phyloP scores from a whole-genome alignment of 805 yeast species.

The Jamesozyma spencerorum region DNA sequence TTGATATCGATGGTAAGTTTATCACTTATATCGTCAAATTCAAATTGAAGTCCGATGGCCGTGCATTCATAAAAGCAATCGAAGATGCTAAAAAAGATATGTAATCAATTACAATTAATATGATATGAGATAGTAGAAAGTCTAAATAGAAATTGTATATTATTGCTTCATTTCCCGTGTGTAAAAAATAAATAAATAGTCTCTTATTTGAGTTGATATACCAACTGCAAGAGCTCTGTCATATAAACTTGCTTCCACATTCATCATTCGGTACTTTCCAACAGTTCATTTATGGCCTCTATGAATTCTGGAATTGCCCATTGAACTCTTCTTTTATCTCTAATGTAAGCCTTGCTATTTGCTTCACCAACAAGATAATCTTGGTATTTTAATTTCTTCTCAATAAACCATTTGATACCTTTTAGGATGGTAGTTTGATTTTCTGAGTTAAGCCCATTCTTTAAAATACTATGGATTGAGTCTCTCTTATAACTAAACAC shows the following conservation, averaged over 20 bases:
- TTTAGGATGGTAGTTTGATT: constrained; percentile 23
- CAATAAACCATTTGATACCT: constrained; percentile 28
- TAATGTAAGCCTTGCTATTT: constrained; percentile 16
- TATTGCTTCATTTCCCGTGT: not conserved
- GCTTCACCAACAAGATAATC: constrained; percentile 14
- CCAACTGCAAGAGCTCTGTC: not conserved
- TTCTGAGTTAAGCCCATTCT: constrained; percentile 19
- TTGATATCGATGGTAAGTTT: constrained; percentile 46
- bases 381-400: constrained; percentile 20
- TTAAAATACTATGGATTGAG: constrained; percentile 16
- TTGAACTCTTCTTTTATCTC: constrained; percentile 26
- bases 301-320: constrained; percentile 22
- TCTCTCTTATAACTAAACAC: constrained; percentile 24
- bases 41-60: constrained; percentile 39
- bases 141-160: constrained; percentile 1
- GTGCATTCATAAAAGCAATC: constrained; percentile 25
- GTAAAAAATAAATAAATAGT: not conserved
- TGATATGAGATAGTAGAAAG: not conserved
- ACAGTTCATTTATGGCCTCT: constrained; percentile 9
- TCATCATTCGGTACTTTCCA: constrained; percentile 10
- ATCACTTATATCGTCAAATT: constrained; percentile 67
- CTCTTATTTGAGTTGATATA: not conserved
- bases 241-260: not conserved
- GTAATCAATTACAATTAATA: constrained; percentile 11
- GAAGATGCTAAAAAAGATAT: constrained; percentile 27